Base-by-base conservation (phyloP, 805 yeast genomes). In the Ogataea henricii region DNA sequence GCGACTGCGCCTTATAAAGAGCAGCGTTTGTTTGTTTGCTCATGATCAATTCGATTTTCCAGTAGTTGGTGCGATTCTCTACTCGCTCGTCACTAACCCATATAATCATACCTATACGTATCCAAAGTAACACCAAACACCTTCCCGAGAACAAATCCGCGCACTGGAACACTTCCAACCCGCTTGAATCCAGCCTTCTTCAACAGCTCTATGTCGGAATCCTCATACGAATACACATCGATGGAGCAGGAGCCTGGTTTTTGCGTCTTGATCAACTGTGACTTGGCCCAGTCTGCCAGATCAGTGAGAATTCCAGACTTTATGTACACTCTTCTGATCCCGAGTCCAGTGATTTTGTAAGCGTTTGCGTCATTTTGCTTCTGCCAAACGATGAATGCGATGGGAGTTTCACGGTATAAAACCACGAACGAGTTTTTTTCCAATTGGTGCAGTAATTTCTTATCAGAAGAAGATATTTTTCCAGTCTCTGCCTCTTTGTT, bases 381-480 rank as follows among this genome's bases (percentile, higher is more conserved):
- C 38, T 77, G 69, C 9, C 71, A 49, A 0, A 83, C 74, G 25
- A 77, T 70, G 30, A 83, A 69, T 0, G 90, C 89, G 60, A 87
- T 82, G 14, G 94, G 91, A 0, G 83, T 71, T n/a, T 78, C 78
- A 59, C 91, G 78, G 67, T 86, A 87, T 14, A 78, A 62, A 22
- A 85, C 72, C 33, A 83, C 59, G 43, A 76, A 78, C 1, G 89
- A 72, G 54, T 83, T 78, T 13, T 72, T 56, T 56, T 69, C 54
- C 66, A 72, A 48, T 49, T 62, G 42, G 44, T 51, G 47, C n/a
- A 54, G 32, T 27, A 48, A 6, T n/a, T 47, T 40, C 22, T 52
- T 53, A 6, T 54, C 55, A 14, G 55, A 50, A 23, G 60, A 55
- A 14, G 51, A 52, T 26, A 59, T 55, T 33, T 40, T 43, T 30